Evolutionary conservation across 176 grass and related monocot species (phyloP).

Genomic region (Oryza punctata): DNA sequence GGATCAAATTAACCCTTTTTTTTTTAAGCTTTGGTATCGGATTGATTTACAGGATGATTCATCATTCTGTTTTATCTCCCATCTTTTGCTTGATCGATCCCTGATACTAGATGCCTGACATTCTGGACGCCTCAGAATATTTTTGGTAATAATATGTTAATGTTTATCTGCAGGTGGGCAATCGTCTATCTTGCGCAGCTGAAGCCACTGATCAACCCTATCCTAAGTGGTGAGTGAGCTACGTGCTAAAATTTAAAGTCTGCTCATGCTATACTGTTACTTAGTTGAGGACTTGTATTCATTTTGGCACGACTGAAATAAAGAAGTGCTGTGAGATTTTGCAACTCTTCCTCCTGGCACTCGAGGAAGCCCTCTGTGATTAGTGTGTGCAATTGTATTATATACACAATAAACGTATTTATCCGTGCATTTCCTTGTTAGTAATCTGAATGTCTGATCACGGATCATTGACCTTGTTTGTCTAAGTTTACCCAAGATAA

Average conservation of each 20-base stretch:
- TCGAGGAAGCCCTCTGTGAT: constrained; percentile 40
- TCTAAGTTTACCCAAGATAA: background rate
- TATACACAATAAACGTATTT: constrained; percentile 27
- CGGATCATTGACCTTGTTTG: background rate
- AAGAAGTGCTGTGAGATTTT: constrained; percentile 40
- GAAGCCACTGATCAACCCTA: constrained; percentile 93
- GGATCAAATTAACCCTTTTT: no score
- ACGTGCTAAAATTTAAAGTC: constrained; percentile 2
- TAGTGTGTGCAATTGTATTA: constrained; percentile 63
- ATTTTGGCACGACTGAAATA: constrained; percentile 43
- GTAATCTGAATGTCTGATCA: background rate
- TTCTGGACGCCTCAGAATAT: background rate
- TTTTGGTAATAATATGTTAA: background rate
- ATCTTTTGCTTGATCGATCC: no score
- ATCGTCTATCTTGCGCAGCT: constrained; percentile 95
- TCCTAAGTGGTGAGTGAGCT: constrained; percentile 81
- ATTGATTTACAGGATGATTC: no score
- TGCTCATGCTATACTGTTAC: constrained; percentile 28
- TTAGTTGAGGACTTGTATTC: constrained; percentile 44
- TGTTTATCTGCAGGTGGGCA: constrained; percentile 67
- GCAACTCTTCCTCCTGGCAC: constrained; percentile 32
- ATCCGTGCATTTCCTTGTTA: background rate
- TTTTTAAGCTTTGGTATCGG: no score
- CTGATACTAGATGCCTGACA: background rate
- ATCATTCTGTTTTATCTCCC: no score